Evolutionary conservation across 495 filamentous ascomycete genomes (phyloP).

Genomic region (Neurospora sp.): DNA sequence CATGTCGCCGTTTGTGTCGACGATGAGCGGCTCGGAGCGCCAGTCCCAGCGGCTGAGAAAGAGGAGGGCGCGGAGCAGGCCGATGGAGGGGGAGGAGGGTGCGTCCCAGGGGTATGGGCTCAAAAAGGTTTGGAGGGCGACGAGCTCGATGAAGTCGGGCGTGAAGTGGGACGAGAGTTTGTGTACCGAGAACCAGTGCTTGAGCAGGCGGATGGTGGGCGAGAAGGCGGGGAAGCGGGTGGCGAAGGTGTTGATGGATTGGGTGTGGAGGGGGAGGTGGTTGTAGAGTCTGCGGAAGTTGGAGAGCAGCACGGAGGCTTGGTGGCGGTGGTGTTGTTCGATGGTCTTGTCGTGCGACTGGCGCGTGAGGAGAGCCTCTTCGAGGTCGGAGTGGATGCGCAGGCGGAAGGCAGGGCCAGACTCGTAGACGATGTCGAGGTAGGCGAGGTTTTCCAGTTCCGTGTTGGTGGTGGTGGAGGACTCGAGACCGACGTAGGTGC

Average conservation of each 20-base stretch:
- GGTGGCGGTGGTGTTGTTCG: slow-evolving; percentile 51
- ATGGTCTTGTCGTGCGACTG: slow-evolving; percentile 60
- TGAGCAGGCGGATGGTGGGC: slow-evolving; percentile 75
- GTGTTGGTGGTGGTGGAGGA: slow-evolving; percentile 49
- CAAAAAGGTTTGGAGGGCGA: slow-evolving; percentile 66
- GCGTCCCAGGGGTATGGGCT: slow-evolving; percentile 70
- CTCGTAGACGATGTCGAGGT: slow-evolving; percentile 68
- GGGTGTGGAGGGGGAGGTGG: slow-evolving; percentile 66
- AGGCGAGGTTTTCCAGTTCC: slow-evolving; percentile 65
- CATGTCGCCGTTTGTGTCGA: slow-evolving; percentile 56
- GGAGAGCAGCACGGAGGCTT: slow-evolving; percentile 55
- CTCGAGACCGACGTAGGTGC: slow-evolving; percentile 67
- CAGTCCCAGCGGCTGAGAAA: slow-evolving; percentile 86
- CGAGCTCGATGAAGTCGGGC: slow-evolving; percentile 74
- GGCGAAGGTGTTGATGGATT: slow-evolving; percentile 65
- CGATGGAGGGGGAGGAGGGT: slow-evolving; percentile 69
- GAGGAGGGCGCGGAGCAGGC: slow-evolving; percentile 68
- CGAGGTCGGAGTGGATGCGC: slow-evolving; percentile 72
- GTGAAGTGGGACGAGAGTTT: slow-evolving; percentile 65
- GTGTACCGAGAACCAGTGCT: slow-evolving; percentile 80
- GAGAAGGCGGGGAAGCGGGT: slow-evolving; percentile 76
- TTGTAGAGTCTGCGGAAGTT: slow-evolving; percentile 61
- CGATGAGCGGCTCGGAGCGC: slow-evolving; percentile 67
- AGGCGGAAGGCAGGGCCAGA: slow-evolving; percentile 58
- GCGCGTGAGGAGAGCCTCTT: slow-evolving; percentile 69